Evolutionary conservation across 1,284 basidiomycete species (phyloP).

Genomic region (Marasmius sp.): DNA sequence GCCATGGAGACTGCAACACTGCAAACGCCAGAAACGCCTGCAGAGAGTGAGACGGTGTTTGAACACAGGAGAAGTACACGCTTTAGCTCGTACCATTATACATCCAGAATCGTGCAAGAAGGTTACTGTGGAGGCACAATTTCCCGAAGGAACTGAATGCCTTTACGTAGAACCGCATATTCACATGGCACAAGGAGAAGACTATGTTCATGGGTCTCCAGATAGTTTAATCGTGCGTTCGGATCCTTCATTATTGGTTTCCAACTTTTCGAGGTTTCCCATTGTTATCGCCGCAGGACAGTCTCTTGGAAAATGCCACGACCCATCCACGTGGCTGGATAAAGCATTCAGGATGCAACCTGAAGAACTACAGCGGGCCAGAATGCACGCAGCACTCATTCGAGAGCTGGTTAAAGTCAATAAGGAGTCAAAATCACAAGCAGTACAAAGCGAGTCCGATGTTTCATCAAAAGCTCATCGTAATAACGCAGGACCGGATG

Average conservation of each 20-base stretch:
- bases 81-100: constrained; percentile 9
- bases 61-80: background rate
- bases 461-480: constrained; percentile 15
- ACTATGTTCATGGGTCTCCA: constrained; percentile 19
- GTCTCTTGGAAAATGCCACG: constrained; percentile 14
- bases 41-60: background rate
- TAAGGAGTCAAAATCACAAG: too few species aligned
- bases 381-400: too few species aligned
- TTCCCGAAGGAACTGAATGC: background rate
- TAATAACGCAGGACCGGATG: background rate
- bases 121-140: background rate
- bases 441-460: too few species aligned
- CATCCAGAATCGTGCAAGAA: constrained; percentile 10
- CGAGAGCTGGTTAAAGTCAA: too few species aligned
- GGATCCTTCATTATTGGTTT: constrained; percentile 17
- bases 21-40: constrained; percentile 3
- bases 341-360: too few species aligned
- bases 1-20: background rate
- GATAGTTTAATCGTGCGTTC: constrained; percentile 17
- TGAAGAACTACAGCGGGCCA: too few species aligned
- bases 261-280: constrained; percentile 20
- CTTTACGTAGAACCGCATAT: constrained; percentile 12
- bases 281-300: constrained; percentile 17
- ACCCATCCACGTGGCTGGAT: too few species aligned
- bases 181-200: background rate